Evolutionary conservation across 2,329 filamentous ascomycete genomes (phyloP).

Genomic region (Colletotrichum endophyticum): DNA sequence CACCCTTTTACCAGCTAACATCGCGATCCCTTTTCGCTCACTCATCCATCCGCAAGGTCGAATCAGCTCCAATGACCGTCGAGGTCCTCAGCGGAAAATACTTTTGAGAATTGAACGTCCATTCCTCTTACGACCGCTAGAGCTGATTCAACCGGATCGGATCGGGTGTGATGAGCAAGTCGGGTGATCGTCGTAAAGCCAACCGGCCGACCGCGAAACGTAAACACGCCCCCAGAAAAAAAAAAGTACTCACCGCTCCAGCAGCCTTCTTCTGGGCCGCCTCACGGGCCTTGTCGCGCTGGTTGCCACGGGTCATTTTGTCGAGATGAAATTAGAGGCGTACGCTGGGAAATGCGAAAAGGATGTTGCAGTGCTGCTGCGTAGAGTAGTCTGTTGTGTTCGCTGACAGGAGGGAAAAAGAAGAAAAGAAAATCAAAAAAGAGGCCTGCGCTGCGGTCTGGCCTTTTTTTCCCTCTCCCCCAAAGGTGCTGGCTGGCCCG

Average conservation of each 20-base stretch:
- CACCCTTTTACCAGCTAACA: not conserved
- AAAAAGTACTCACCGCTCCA: slow-evolving; percentile 53
- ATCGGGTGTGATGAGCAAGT: not conserved
- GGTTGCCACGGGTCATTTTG: slow-evolving; percentile 90
- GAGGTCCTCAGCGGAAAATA: not conserved
- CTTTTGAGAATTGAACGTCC: not conserved
- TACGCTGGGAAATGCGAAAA: not conserved
- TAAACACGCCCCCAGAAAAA: not conserved
- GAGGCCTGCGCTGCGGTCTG: not conserved
- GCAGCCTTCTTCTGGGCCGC: slow-evolving; percentile 80
- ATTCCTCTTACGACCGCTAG: not conserved
- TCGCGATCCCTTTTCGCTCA: not conserved
- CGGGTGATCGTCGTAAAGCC: not conserved
- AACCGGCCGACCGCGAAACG: not conserved
- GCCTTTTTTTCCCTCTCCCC: not conserved
- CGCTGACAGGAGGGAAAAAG: not conserved
- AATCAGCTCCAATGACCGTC: not conserved
- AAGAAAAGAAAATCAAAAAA: not conserved
- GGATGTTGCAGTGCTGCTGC: not conserved
- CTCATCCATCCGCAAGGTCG: not conserved
- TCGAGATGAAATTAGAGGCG: not conserved
- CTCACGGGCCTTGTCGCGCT: slow-evolving; percentile 91
- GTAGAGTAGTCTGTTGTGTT: not conserved
- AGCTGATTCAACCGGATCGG: not conserved
- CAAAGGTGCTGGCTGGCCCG: not conserved